Conservation (phyloP, 495 filamentous ascomycete genomes). For the Aspergillus sclerotiicarbonarius region DNA sequence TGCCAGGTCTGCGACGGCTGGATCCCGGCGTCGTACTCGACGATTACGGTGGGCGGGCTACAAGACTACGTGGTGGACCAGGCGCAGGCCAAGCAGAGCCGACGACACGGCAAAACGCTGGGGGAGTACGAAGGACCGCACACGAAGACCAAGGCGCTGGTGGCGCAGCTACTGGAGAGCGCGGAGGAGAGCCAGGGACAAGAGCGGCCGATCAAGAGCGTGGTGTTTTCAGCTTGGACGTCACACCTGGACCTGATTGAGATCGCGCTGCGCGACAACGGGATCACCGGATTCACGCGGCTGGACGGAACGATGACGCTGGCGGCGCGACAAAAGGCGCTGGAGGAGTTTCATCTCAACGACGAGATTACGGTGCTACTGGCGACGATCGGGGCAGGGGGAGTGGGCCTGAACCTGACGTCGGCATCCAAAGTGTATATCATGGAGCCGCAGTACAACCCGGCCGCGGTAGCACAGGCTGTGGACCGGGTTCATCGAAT, state of each 20-base stretch:
- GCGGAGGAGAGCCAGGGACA: constrained; percentile 59
- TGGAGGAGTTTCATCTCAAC: constrained; percentile 76
- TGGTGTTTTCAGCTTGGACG: constrained; percentile 94
- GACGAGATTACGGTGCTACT: constrained; percentile 72
- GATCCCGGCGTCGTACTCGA: constrained; percentile 57
- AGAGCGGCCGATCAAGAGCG: constrained; percentile 76
- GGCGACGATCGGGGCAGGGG: constrained; percentile 88
- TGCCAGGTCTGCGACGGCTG: constrained; percentile 67
- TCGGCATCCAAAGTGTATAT: constrained; percentile 83
- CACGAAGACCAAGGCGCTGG: constrained; percentile 81
- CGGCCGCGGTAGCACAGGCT: constrained; percentile 89
- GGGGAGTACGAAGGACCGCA: constrained; percentile 79
- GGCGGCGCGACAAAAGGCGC: constrained; percentile 62
- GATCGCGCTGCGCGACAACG: constrained; percentile 67
- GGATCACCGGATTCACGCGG: constrained; percentile 64
- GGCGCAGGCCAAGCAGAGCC: constrained; percentile 45
- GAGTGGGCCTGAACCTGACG: constrained; percentile 88
- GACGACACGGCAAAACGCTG: constrained; percentile 57
- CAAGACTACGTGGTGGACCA: constrained; percentile 56
- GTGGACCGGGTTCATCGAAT: constrained; percentile 92
- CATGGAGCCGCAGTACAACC: constrained; percentile 98
- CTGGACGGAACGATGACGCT: constrained; percentile 87
- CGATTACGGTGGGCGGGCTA: constrained; percentile 64
- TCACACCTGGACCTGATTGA: constrained; percentile 91
- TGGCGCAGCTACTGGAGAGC: constrained; percentile 61